phyloP scores from a whole-genome alignment of 805 yeast species.

The Yarrowia keelungensis region DNA sequence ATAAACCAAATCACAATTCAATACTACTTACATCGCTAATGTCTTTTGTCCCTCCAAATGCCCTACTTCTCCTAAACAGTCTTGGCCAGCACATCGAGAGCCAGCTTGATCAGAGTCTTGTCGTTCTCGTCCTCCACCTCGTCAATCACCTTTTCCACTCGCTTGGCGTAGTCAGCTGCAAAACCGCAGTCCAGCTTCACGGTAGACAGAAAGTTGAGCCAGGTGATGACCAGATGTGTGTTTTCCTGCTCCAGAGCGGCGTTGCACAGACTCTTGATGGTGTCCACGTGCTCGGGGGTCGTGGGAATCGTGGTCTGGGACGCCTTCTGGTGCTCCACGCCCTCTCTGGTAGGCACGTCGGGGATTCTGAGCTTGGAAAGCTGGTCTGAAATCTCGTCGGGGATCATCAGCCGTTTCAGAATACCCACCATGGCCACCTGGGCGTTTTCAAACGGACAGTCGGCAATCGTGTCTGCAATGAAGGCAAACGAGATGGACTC shows the following conservation, averaged over 20 bases:
- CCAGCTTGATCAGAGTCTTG: slow-evolving; percentile 1
- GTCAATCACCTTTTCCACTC: slow-evolving; percentile 19
- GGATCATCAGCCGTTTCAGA: slow-evolving; percentile 55
- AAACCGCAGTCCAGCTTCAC: slow-evolving; percentile 17
- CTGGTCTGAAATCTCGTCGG: slow-evolving; percentile 29
- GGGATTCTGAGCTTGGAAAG: slow-evolving; percentile 21
- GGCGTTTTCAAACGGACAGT: slow-evolving; percentile 69
- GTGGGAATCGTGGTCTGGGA: slow-evolving; percentile 5
- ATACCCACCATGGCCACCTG: slow-evolving; percentile 69
- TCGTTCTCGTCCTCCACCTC: slow-evolving; percentile 31
- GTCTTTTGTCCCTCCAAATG: neutral
- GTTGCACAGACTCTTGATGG: slow-evolving; percentile 17
- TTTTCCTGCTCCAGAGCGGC: slow-evolving; percentile 5
- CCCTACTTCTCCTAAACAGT: neutral
- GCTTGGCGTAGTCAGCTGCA: slow-evolving; percentile 1
- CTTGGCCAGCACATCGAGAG: slow-evolving; percentile 15
- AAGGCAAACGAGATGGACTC: slow-evolving; percentile 66
- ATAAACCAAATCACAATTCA: neutral
- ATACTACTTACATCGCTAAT: neutral
- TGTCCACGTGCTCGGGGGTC: neutral
- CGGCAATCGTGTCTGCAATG: slow-evolving; percentile 65
- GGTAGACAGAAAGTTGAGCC: slow-evolving; percentile 32
- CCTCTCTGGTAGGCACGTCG: slow-evolving; percentile 22
- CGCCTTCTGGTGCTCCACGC: neutral
- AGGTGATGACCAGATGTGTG: slow-evolving; percentile 23